These are phyloP conservation scores for Chaetomiaceae sp. DNA, from an alignment of 2,329 filamentous ascomycete species.

Conservation along the genomic window DNA sequence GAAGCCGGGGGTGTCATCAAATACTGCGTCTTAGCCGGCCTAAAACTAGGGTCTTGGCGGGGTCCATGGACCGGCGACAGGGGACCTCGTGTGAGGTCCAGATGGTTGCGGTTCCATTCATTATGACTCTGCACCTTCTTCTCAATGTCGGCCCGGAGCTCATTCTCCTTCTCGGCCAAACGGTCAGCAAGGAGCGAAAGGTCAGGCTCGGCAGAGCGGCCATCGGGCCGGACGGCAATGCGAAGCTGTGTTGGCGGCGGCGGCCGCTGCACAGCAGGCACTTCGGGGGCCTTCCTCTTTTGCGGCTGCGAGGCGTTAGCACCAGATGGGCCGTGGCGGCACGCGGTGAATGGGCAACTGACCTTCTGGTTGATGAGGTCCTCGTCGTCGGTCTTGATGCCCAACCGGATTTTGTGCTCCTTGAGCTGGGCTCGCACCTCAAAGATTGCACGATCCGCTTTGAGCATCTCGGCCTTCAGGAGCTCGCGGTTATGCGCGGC, in stretches of 20 bases:
- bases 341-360: conserved; percentile 32
- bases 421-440: conserved; percentile 78
- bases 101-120: conserved; percentile 85
- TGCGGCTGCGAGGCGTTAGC: conserved; percentile 54
- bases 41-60: conserved; percentile 59
- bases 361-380: conserved; percentile 94
- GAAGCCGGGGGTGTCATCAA: conserved; percentile 61
- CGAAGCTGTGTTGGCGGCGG: conserved; percentile 62
- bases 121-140: conserved; percentile 82
- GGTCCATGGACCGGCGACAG: conserved; percentile 72
- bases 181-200: conserved; percentile 72
- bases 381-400: conserved; percentile 89
- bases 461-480: conserved; percentile 71
- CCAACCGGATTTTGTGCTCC: conserved; percentile 80
- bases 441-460: conserved; percentile 72
- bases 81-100: conserved; percentile 82
- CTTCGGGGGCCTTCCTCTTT: conserved; percentile 64
- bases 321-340: conserved; percentile 13
- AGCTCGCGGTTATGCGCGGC: conserved; percentile 76
- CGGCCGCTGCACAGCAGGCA: conserved; percentile 55
- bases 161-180: conserved; percentile 74
- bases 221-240: conserved; percentile 64
- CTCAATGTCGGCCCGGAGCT: conserved; percentile 77
- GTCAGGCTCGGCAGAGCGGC: conserved; percentile 71
- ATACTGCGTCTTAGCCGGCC: conserved; percentile 68